These are phyloP conservation scores for Solanum habrochaites DNA, from an alignment of 257 asterid genomes.

Conservation along the genomic window DNA sequence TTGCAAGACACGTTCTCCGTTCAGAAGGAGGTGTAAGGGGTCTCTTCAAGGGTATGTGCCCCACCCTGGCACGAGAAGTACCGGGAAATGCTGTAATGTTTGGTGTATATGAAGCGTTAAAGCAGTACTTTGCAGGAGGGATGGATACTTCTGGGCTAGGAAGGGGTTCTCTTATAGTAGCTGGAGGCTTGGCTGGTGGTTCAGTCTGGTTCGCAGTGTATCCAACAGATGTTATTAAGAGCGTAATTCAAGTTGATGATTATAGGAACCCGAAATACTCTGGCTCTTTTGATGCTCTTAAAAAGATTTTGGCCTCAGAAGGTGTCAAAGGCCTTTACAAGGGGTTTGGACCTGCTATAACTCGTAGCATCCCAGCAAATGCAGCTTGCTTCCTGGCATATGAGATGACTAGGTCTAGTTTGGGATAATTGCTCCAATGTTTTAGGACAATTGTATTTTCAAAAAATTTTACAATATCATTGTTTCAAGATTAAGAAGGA, in stretches of 20 bases:
- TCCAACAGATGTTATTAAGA: slow-evolving; percentile 77
- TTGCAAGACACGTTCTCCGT: slow-evolving; percentile 55
- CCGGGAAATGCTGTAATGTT: slow-evolving; percentile 87
- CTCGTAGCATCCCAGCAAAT: slow-evolving; percentile 80
- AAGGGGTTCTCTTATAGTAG: slow-evolving; percentile 51
- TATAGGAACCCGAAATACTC: slow-evolving; percentile 58
- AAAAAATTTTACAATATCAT: neutral
- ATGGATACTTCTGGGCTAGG: slow-evolving; percentile 56
- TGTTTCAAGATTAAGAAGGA: neutral
- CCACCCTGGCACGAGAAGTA: slow-evolving; percentile 71
- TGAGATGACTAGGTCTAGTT: slow-evolving; percentile 61
- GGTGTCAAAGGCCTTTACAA: slow-evolving; percentile 73
- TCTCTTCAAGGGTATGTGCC: slow-evolving; percentile 64
- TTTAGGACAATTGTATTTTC: neutral
- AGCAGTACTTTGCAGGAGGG: slow-evolving; percentile 63
- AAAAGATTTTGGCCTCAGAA: slow-evolving; percentile 55
- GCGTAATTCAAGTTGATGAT: slow-evolving; percentile 70
- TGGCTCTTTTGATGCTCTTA: slow-evolving; percentile 56
- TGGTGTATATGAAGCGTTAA: slow-evolving; percentile 66
- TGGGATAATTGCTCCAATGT: slow-evolving; percentile 34
- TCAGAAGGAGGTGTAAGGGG: slow-evolving; percentile 61
- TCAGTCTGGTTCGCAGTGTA: slow-evolving; percentile 59
- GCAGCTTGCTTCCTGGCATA: slow-evolving; percentile 88
- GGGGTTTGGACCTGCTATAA: slow-evolving; percentile 90
- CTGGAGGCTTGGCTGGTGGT: slow-evolving; percentile 84